phyloP scores from a whole-genome alignment of 495 filamentous ascomycete genomes.

The Cudoniella acicularis region DNA sequence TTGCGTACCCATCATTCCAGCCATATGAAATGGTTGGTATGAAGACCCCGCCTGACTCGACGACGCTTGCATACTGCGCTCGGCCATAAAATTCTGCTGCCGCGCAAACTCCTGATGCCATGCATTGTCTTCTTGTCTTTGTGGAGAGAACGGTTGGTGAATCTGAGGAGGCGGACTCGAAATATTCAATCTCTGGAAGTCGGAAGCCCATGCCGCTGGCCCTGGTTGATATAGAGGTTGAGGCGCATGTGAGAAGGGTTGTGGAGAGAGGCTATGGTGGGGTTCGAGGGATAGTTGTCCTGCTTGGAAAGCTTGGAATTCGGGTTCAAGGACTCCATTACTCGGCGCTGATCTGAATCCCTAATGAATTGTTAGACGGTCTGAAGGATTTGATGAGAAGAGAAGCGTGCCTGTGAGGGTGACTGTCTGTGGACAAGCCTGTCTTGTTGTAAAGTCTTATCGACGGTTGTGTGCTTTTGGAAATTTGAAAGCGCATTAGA shows the following conservation, averaged over 20 bases:
- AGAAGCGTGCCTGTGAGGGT: conserved; percentile 48
- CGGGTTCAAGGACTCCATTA: conserved; percentile 56
- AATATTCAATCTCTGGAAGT: conserved; percentile 32
- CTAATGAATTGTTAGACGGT: conserved; percentile 35
- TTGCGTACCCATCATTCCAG: conserved; percentile 4
- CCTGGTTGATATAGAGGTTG: conserved; percentile 15
- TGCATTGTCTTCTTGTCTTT: conserved; percentile 27
- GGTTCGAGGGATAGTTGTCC: conserved; percentile 35
- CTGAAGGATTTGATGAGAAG: neutral
- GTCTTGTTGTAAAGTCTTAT: conserved; percentile 84
- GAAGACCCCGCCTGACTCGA: neutral
- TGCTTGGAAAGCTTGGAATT: conserved; percentile 71
- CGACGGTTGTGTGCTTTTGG: conserved; percentile 71
- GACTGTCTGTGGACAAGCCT: conserved; percentile 53
- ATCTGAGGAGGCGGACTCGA: conserved; percentile 21
- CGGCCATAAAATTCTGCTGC: conserved; percentile 29
- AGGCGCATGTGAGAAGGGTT: conserved; percentile 9
- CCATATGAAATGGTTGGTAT: conserved; percentile 9
- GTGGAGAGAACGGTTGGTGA: conserved; percentile 9
- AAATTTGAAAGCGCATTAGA: conserved; percentile 85
- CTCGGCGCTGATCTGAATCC: conserved; percentile 58
- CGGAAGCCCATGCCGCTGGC: conserved; percentile 25
- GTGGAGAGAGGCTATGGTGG: conserved; percentile 5
- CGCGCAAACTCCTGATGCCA: conserved; percentile 58
- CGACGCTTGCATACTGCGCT: conserved; percentile 10